phyloP scores from a whole-genome alignment of 495 filamentous ascomycete species.

The Durotheca rogersii region DNA sequence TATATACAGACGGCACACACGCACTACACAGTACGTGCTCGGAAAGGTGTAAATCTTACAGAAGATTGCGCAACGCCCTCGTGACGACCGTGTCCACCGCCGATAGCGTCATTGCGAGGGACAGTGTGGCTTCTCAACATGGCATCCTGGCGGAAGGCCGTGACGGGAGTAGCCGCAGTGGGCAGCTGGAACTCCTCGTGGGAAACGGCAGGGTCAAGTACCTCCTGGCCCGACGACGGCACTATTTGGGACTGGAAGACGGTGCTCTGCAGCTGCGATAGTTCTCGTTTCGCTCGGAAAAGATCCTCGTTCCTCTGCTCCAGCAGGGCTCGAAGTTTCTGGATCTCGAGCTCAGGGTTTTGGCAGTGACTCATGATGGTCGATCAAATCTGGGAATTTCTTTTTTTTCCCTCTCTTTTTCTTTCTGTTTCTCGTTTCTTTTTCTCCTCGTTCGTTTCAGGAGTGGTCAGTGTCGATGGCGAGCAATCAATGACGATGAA shows the following conservation, averaged over 20 bases:
- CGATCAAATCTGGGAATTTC: constrained; percentile 15
- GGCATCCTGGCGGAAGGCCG: constrained; percentile 28
- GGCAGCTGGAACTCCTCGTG: constrained; percentile 36
- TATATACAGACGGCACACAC: no score
- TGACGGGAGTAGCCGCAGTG: constrained; percentile 25
- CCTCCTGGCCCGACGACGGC: constrained; percentile 18
- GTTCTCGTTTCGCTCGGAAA: constrained; percentile 31
- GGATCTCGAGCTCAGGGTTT: constrained; percentile 30
- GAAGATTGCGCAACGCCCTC: constrained; percentile 26
- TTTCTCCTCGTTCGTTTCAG: constrained; percentile 7
- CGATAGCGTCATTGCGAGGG: constrained; percentile 34
- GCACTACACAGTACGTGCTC: constrained; percentile 15
- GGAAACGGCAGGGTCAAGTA: constrained; percentile 24
- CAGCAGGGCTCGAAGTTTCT: constrained; percentile 29
- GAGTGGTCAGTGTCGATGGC: constrained; percentile 17
- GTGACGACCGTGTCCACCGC: constrained; percentile 29
- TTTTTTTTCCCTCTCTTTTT: constrained; percentile 1
- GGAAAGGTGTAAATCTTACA: constrained; percentile 32
- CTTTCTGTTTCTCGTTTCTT: constrained; percentile 1
- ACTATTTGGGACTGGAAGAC: constrained; percentile 38
- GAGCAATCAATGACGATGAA: constrained; percentile 3
- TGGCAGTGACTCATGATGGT: constrained; percentile 30
- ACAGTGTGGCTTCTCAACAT: constrained; percentile 38
- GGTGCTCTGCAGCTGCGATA: constrained; percentile 36
- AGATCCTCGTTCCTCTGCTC: constrained; percentile 31